Evolutionary conservation across 2,329 filamentous ascomycete genomes (phyloP).

Genomic region (Aspergillus sojae): DNA sequence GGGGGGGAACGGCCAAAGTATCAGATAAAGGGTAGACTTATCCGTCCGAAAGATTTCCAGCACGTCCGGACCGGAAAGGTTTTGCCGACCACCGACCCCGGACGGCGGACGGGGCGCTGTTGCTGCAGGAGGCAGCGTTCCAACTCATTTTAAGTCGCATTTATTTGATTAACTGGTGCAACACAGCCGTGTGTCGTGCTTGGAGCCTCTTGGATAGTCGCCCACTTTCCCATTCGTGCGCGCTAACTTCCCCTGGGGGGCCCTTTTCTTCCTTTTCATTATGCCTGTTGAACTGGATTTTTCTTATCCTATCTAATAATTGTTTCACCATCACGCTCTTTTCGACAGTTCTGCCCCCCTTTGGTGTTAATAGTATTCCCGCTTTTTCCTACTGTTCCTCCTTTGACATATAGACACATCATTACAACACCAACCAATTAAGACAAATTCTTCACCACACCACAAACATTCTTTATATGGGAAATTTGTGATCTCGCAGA

Average conservation of each 20-base stretch:
- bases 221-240: constrained; percentile 11
- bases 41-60: constrained; percentile 24
- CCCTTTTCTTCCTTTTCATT: constrained; percentile 6
- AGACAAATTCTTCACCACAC: constrained; percentile 1
- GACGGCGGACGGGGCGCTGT: constrained; percentile 10
- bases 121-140: background rate
- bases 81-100: constrained; percentile 30
- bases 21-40: constrained; percentile 3
- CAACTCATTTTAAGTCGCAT: constrained; percentile 8
- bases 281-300: background rate
- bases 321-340: constrained; percentile 1
- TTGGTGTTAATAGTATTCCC: background rate
- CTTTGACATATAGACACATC: constrained; percentile 16
- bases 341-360: background rate
- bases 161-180: constrained; percentile 12
- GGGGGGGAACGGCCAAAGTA: constrained; percentile 10
- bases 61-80: constrained; percentile 21
- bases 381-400: constrained; percentile 16
- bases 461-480: constrained; percentile 15
- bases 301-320: constrained; percentile 1
- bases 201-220: constrained; percentile 4
- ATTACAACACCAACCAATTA: constrained; percentile 11
- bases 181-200: constrained; percentile 9
- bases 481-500: constrained; percentile 10
- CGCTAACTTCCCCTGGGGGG: constrained; percentile 16